Evolutionary conservation across 371 early-diverging fungal species (phyloP), one percentile per base, ranked within the genome.

Genomic region (Cladochytrium tenue): DNA sequence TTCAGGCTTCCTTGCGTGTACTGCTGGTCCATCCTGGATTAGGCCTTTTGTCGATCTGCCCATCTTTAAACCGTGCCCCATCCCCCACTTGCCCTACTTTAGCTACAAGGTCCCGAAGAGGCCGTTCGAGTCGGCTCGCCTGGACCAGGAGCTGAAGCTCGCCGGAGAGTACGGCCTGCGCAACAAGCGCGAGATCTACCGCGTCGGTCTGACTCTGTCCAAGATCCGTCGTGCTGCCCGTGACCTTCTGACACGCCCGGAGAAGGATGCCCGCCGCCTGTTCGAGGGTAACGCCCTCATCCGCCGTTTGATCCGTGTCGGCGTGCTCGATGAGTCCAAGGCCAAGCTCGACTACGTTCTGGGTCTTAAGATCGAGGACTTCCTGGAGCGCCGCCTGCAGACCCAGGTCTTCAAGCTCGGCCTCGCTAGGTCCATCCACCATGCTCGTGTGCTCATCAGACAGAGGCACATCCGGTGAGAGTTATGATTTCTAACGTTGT

Each of bases 161-260:
- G 89, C 93, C 76, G 99, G 99, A 71, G 94, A 94, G 77, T 99
- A 93, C 88, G 99, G 99, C 84, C 93, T 99, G 77, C 91, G 94
- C 80, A 97, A 97, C 95, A 99, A 99, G 94, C 93, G 92, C 76
- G 99, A 99, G 88, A 95, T 99, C 85, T 98, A 97, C 94, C 92
- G 97, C 76, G 92, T 97, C 65, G 93, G 95, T 65, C 92, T 91
- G 81, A 94, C 95, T 66, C 90, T 97, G 73, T 95, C 97, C 87
- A 95, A 97, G 88, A 96, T 99, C 79, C 99, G 99, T 88, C 95
- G 95, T 92, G 95, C 98, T 76, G 99, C 99, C 76, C 96, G 98
- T 94, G 97, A 97, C 83, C 92, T 99, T 70, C 90, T 99, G 71
- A 99, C 95, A 68, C 87, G 97, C 69, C 96, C 95, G 65, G 92